Base-by-base conservation (phyloP, 1,284 basidiomycete genomes). In the Calocybe gambosa region DNA sequence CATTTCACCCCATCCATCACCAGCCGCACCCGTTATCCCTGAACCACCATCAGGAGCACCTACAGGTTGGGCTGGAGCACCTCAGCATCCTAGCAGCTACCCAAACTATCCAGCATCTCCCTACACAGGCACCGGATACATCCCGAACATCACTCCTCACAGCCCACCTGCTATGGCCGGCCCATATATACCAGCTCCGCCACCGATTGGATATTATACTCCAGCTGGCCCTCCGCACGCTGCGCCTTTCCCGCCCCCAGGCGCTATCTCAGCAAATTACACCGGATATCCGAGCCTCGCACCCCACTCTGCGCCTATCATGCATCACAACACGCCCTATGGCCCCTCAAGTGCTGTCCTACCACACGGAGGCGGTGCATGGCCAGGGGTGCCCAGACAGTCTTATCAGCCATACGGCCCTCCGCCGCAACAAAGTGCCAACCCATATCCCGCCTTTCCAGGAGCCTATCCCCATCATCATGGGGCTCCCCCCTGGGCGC, bases 21-120 rank as follows among this genome's bases (percentile, higher is more conserved):
- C 44, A 8, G 43, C 52, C 19, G 46, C 55, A 19, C 55, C 57
- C 0, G 55, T 59, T 6, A 50, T 58, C 3, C 59, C 57, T 21
- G 48, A 45, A n/a, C 41, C 49, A 18, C 45, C 58, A 18, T 15
- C 15, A 10, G 47, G 34, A 15, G 39, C 34, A n/a, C 35, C 39
- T 18, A 15, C 38, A 34, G 36, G 39, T 9, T 56, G 56, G 56
- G 55, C 43, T 8, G 15, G 31, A 28, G 35, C 23, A 10, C 35
- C 51, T 39, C 45, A 46, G 19, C 49, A 56, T 39, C 15, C 55
- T 10, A 46, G 49, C 20, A 33, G 19, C 19, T 55, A 50, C 29
- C 53, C 55, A 3, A 29, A 33, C 8, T 54, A 47, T 34, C 55
- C 55, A 16, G 20, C 36, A 7, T 52, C 55, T 8, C 53, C 56